Evolutionary conservation across 192 early-diverging fungal genomes (phyloP).

Genomic region (Backusella liffmaniae): DNA sequence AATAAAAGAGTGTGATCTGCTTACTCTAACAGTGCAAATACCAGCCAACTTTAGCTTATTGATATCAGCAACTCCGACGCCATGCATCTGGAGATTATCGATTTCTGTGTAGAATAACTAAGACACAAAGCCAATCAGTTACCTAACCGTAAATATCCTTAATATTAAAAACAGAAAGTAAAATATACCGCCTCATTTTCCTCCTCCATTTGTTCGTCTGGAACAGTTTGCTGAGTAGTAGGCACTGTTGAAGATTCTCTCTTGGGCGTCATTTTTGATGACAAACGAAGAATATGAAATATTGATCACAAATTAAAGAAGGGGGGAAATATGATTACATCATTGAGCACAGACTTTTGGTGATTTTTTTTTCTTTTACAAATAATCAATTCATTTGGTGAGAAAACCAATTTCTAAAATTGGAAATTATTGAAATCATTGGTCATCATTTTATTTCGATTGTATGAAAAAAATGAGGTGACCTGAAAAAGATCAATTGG

Average conservation of each 20-base stretch:
- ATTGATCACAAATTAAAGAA: background rate
- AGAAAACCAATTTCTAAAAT: background rate
- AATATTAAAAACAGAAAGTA: background rate
- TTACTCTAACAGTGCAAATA: conserved; percentile 71
- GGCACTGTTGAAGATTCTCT: background rate
- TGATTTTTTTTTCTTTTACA: background rate
- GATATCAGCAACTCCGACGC: conserved; percentile 78
- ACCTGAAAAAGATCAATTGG: background rate
- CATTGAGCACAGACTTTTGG: background rate
- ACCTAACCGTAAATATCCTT: background rate
- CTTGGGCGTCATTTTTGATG: background rate
- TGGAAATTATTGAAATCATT: background rate
- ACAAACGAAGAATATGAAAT: background rate
- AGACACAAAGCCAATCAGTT: conserved; percentile 5
- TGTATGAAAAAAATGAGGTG: background rate
- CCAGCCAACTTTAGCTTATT: conserved; percentile 75
- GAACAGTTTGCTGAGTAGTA: conserved; percentile 3
- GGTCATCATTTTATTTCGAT: background rate
- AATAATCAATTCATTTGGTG: background rate
- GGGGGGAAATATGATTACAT: background rate
- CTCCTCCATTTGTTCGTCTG: background rate
- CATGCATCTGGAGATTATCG: conserved; percentile 55
- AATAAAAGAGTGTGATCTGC: background rate
- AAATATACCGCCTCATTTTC: background rate
- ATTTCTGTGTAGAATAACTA: conserved; percentile 46